These are phyloP conservation scores for Rosa persica DNA, from an alignment of 306 rosid genomes.

Conservation along the genomic window DNA sequence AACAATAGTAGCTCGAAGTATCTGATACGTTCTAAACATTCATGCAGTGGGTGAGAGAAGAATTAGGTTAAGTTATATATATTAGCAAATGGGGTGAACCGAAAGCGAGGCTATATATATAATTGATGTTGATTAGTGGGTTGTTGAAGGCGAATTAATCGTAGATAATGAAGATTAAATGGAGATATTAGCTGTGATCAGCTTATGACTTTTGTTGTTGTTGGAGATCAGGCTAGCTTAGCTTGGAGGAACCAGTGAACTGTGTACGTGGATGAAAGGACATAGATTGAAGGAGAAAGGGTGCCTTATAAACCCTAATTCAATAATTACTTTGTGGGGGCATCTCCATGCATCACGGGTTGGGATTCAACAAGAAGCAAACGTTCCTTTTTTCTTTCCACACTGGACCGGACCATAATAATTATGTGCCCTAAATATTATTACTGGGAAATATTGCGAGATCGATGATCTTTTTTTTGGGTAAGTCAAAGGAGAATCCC, in stretches of 20 bases:
- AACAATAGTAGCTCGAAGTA: neutral
- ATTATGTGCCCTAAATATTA: no score
- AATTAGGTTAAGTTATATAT: neutral
- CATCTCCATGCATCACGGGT: neutral
- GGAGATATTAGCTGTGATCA: constrained; percentile 9
- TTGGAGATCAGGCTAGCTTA: neutral
- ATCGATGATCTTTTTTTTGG: no score
- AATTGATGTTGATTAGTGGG: constrained; percentile 1
- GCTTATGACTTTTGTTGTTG: neutral
- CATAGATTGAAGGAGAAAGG: neutral
- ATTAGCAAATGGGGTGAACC: constrained; percentile 10
- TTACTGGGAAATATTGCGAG: no score
- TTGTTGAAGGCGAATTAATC: constrained; percentile 6
- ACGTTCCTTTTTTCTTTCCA: no score
- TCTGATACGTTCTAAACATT: neutral
- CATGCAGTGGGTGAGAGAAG: constrained; percentile 12
- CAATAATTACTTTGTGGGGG: no score
- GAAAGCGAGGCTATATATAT: constrained; percentile 7
- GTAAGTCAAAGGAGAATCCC: no score
- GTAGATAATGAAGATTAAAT: constrained; percentile 9
- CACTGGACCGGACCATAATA: constrained; percentile 22
- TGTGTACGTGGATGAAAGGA: neutral
- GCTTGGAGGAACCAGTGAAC: neutral
- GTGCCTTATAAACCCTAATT: neutral
- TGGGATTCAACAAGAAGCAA: no score